Base-by-base conservation (phyloP, 1,284 basidiomycete genomes). In the Rhodotorula sp. region DNA sequence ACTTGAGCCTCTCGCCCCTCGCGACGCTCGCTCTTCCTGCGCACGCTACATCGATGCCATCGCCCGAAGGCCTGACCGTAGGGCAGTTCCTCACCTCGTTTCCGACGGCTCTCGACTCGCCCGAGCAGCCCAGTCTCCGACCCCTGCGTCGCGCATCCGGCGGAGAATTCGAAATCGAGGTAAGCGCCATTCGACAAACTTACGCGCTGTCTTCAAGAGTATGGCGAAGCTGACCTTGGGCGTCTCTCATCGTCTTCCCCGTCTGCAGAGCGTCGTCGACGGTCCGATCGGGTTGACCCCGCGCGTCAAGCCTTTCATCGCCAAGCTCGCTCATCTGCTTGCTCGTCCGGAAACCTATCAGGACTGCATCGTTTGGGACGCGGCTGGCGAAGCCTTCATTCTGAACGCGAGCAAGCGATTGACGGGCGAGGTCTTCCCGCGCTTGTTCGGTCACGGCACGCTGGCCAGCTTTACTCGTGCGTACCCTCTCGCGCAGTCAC, bases 301-400 rank as follows among this genome's bases (percentile, higher is more conserved):
- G 29, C 51, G 60, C 15, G 56, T 70, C 62, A 74, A 74, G 65
- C 73, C 73, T 5, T 74, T 74, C 65, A 69, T 74, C 49, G 31
- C 56, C 31, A 75, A 75, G 59, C 67, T 75, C 21, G 54, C n/a
- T 26, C 58, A 62, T 39, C 57, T 75, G 10, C 43, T 75, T 8
- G 29, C 61, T 2, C 46, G 63, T 14, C 74, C 74, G 0, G 58
- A 60, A 16, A 18, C 18, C 18, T 75, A 68, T 52, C 63, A 61
- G 39, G 71, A 75, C 43, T 59, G 57, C 20, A 65, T 75, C 23
- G 61, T 49, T 1, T 75, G 74, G 74, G 65, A 67, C 34, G 21
- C 47, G 8, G 14, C 47, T n/a, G 74, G 74, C 31, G 54, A 66
- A 12, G 49, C 71, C 8, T 69, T 76, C 60, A 63, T 76, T 29